Evolutionary conservation across 768 basidiomycete genomes (phyloP).

Genomic region (Mycena galericulata): DNA sequence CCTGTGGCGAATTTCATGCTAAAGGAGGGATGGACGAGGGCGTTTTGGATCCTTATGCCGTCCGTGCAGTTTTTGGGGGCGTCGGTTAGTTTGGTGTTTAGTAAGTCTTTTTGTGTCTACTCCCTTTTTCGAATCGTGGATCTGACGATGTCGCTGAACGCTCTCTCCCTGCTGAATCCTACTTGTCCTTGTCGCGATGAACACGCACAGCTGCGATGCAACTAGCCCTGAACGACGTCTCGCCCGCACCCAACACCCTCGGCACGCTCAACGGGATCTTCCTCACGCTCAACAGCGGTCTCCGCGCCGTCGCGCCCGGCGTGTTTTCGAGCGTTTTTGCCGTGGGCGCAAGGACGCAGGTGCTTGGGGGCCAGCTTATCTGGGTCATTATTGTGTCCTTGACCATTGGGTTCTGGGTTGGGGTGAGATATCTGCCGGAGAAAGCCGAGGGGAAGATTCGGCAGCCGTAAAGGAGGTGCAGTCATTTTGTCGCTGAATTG

Average conservation of each 20-base stretch:
- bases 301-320: conserved; percentile 5
- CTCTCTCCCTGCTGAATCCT: too few species aligned
- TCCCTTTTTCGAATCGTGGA: too few species aligned
- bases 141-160: too few species aligned
- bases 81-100: conserved; percentile 18
- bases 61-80: conserved; percentile 5
- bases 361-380: conserved; percentile 12
- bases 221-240: conserved; percentile 22
- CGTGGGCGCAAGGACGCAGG: conserved; percentile 13
- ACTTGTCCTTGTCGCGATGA: neutral
- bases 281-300: conserved; percentile 11
- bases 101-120: too few species aligned
- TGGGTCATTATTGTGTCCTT: conserved; percentile 21
- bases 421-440: conserved; percentile 17
- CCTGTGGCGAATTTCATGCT: conserved; percentile 11
- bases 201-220: conserved; percentile 16
- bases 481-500: conserved; percentile 11
- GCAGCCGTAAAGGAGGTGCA: conserved; percentile 9
- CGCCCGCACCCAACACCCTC: conserved; percentile 17
- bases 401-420: too few species aligned
- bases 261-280: conserved; percentile 21
- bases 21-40: conserved; percentile 16
- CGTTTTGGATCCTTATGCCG: conserved; percentile 18
- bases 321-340: conserved; percentile 22
- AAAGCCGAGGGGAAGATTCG: conserved; percentile 13